Evolutionary conservation across 2,329 filamentous ascomycete genomes (phyloP).

Genomic region (Coniella vitis): DNA sequence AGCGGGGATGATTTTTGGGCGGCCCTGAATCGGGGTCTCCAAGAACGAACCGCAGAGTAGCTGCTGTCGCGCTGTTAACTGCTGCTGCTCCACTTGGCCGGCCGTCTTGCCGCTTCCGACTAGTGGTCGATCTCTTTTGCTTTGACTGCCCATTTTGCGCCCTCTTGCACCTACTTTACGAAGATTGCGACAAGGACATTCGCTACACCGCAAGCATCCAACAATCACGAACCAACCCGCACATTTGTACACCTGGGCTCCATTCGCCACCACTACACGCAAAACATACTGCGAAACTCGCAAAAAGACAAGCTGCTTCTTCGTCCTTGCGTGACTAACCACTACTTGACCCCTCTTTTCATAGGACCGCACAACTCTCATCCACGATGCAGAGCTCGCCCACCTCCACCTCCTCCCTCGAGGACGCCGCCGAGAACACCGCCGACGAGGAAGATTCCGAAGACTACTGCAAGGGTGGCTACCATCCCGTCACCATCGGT

Average conservation of each 20-base stretch:
- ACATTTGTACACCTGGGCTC: too few relatives aligned
- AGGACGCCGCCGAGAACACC: conserved; percentile 83
- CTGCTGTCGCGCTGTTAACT: not conserved
- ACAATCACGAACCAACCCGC: too few relatives aligned
- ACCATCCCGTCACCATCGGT: conserved; percentile 89
- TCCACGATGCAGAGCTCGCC: conserved; percentile 64
- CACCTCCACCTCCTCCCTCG: conserved; percentile 68
- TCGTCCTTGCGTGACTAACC: conserved; percentile 22
- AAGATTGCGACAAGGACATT: not conserved
- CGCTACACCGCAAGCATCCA: conserved; percentile 5
- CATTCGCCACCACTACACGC: too few relatives aligned
- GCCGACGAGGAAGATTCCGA: conserved; percentile 98
- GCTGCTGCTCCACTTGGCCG: not conserved
- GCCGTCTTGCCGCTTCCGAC: not conserved
- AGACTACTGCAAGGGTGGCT: conserved; percentile 98
- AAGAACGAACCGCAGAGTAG: not conserved
- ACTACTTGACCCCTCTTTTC: conserved; percentile 15
- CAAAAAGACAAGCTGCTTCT: too few relatives aligned
- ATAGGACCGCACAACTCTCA: conserved; percentile 49
- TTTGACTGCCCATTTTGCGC: not conserved
- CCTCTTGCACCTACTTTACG: not conserved
- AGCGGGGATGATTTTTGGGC: too few relatives aligned
- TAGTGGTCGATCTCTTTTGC: not conserved
- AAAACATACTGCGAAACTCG: too few relatives aligned
- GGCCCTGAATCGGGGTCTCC: not conserved